Evolutionary conservation across 768 basidiomycete species (phyloP), one percentile per base, ranked within the genome.

Genomic region (Rhodosporidiobolus sp.): DNA sequence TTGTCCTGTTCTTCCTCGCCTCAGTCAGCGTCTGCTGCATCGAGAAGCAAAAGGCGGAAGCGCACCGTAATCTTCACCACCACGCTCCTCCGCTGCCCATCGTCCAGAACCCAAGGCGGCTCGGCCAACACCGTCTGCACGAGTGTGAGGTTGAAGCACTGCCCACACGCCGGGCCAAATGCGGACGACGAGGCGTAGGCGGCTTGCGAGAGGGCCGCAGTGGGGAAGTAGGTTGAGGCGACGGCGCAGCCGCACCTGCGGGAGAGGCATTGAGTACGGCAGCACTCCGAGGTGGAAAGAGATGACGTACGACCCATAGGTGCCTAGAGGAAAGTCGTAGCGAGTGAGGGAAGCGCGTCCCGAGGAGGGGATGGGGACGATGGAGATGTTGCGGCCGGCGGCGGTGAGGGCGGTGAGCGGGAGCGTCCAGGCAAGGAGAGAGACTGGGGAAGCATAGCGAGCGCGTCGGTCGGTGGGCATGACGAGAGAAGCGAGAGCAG

Each of bases 1-100:
- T 71, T 71, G 24, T 71, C 70, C 70, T 70, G 35, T 26, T 3
- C 11, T 24, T 1, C 26, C 0, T 12, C 24, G 16, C 28, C 26
- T 63, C 62, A 58, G 46, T 32, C n/a, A n/a, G n/a, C n/a, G n/a
- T 10, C 34, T 6, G 43, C 28, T 7, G 9, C 20, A 10, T 28
- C 5, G 12, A n/a, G n/a, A 17, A 19, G 20, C 12, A 14, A n/a
- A 28, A 17, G 3, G 35, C 10, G 1, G 2, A 17, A 32, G 54
- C 69, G 26, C 56, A 65, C 69, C 38, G 59, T 61, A 28, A 71
- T 54, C 53, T 71, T 71, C 10, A 71, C 65, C 32, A 71, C 64
- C 10, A 62, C 48, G 7, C 26, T 50, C 46, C 19, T 19, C 35
- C 35, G 16, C 35, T 62, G 53, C 22, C 52, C 59, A 30, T 54